Base-by-base conservation (phyloP, 371 early-diverging fungal genomes). In the Sanchytrium tribonematis region DNA sequence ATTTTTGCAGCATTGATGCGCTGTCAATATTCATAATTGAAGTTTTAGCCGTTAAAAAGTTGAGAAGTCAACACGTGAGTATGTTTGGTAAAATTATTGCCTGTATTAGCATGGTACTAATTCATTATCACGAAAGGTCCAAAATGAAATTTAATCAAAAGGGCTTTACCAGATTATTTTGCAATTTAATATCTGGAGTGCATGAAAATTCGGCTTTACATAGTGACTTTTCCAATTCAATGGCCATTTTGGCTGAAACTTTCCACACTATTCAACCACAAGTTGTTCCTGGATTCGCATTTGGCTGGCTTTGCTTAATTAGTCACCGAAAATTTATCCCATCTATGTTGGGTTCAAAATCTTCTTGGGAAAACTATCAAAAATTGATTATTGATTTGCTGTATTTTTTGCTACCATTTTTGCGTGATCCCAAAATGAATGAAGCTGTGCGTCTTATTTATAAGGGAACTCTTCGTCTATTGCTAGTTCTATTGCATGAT, bases 251-350 rank as follows among this genome's bases (percentile, higher is more conserved):
- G 31, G 74, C 77, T 71, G 87, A 90, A 70, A 84, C 89, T 5
- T 83, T 97, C 73, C 82, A 85, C 71, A 84, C 87, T 0, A 74
- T 97, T 68, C 86, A 85, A 70, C 97, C 97, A 16, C 74, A 81
- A n/a, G 82, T 85, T 71, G 83, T 93, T 70, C 93, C 97, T 65
- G 93, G 93, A 28, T 95, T 96, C 74, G 84, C 89, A 1, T 94
- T 93, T 77, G 88, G 89, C n/a, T 97, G 98, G 98, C 78, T 95
- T 30, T 85, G 88, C 71, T 78, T 97, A 69, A 85, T 93, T 29
- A 88, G 91, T 1, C 93, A 97, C 74, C 81, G 93, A 0, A 80
- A 84, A 70, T 91, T 93, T 71, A 86, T 97, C 87, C 89, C 94
- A 27, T 86, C 87, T 69, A 76, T 96, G 48, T 75, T 91, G 69